These are phyloP conservation scores for Mortierella sp. DNA, from an alignment of 371 early-diverging fungal species.

Conservation along the genomic window DNA sequence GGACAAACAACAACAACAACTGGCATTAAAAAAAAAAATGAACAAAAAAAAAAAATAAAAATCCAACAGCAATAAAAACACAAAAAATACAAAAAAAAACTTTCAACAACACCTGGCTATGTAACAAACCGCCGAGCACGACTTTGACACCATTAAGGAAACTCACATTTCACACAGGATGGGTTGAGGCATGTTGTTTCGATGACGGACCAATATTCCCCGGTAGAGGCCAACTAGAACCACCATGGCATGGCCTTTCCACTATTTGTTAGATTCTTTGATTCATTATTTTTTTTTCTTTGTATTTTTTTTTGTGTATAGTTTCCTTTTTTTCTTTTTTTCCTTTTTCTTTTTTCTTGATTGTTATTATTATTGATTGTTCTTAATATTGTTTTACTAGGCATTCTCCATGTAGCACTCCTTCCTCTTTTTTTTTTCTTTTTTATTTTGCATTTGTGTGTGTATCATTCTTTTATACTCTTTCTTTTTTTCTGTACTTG, in stretches of 20 bases:
- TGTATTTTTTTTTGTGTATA: not conserved
- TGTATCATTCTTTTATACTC: not conserved
- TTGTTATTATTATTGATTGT: slow-evolving; percentile 2
- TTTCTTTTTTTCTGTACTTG: not conserved
- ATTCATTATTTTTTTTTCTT: not conserved
- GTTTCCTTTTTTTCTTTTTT: slow-evolving; percentile 7
- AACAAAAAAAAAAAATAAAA: not conserved
- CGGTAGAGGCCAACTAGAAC: not conserved
- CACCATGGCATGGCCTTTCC: not conserved
- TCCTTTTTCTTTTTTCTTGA: slow-evolving; percentile 4
- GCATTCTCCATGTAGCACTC: slow-evolving; percentile 4
- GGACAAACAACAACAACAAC: not conserved
- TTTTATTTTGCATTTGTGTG: slow-evolving; percentile 7
- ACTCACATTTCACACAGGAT: not conserved
- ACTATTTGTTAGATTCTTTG: not conserved
- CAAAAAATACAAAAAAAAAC: not conserved
- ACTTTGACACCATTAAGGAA: not conserved
- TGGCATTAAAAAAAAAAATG: slow-evolving; percentile 5
- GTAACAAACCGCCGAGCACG: slow-evolving; percentile 3
- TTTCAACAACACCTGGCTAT: not conserved
- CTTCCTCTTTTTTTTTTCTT: not conserved
- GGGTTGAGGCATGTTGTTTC: not conserved
- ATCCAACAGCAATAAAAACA: no score
- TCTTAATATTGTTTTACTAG: slow-evolving; percentile 5
- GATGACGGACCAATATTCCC: slow-evolving; percentile 22